These are phyloP conservation scores for Microbotryomycetes sp. DNA, from an alignment of 1,284 basidiomycete genomes.

Conservation along the genomic window DNA sequence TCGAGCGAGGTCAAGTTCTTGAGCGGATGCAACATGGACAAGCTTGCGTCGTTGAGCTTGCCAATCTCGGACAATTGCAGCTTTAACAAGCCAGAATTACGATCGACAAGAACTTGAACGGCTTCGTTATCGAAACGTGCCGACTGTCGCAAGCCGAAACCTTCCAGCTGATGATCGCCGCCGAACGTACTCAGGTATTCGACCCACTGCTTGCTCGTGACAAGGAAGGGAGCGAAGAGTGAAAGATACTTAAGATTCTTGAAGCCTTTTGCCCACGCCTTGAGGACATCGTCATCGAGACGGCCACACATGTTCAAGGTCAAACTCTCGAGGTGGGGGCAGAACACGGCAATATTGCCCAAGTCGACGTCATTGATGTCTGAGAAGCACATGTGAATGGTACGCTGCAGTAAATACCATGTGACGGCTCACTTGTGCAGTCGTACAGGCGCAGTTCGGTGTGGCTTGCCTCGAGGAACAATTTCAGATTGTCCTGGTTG, in stretches of 20 bases:
- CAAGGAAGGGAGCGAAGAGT: conserved; percentile 49
- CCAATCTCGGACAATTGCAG: conserved; percentile 76
- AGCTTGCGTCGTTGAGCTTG: conserved; percentile 57
- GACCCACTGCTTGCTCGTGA: conserved; percentile 51
- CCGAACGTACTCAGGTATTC: conserved; percentile 59
- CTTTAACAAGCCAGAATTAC: conserved; percentile 58
- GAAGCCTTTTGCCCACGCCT: conserved; percentile 58
- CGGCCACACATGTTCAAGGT: conserved; percentile 83
- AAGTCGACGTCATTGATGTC: conserved; percentile 63
- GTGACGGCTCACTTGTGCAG: conserved; percentile 65
- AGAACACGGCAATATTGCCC: conserved; percentile 61
- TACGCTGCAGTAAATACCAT: too few relatives aligned
- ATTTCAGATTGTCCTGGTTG: conserved; percentile 63
- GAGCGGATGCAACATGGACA: conserved; percentile 51
- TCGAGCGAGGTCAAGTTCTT: conserved; percentile 54
- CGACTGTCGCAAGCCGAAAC: conserved; percentile 55
- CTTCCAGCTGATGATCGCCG: conserved; percentile 48
- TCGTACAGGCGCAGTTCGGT: conserved; percentile 73
- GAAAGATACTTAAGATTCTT: conserved; percentile 62
- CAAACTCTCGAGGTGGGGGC: conserved; percentile 67
- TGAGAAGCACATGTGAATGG: conserved; percentile 36
- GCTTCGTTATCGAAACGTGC: conserved; percentile 63
- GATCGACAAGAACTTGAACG: conserved; percentile 54
- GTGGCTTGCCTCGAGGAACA: conserved; percentile 75
- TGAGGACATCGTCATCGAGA: conserved; percentile 62